Base-by-base conservation (phyloP, 306 rosid genomes). In the Cucurbita ficifolia region DNA sequence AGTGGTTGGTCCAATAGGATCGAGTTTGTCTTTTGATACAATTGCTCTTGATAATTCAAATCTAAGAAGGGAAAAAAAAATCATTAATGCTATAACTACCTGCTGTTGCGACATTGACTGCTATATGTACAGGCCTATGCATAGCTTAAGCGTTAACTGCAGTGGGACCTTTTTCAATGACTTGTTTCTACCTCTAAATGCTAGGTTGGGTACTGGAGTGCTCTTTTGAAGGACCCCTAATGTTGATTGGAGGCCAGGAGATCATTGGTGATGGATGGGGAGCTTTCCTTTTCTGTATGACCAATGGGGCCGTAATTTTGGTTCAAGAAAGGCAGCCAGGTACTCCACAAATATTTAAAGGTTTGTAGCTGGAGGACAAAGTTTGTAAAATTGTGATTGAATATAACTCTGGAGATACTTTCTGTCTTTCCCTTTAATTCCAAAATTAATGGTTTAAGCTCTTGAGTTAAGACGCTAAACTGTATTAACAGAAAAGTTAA, bases 1-100 rank as follows among this genome's bases (percentile, higher is more conserved):
- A 70, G 59, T 70, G 55, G 74, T 70, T 48, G 74, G 74, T 70
- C 58, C 55, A 70, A 70, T 70, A 70, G 59, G 59, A 50, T 33
- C 59, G 16, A 49, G 5, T 49, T 46, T 68, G 40, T 13, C 59
- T 29, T 70, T 70, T 70, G 74, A 29, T 29, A 29, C 74, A 70
- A 50, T 33, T 48, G 74, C 5, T 49, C 50, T 50, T 50, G 59
- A 51, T 29, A 49, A 70, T 69, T 48, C 43, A 24, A 69, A 69
- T 16, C 21, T 22, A 22, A 48, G 29, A 68, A 0, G 43, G 56
- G 21, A 4, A 24, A 24, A 24, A 24, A 40, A 21, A 24, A 24
- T 48, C 55, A 45, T 69, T 21, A 70, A 70, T 49, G 59, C 10
- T 70, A 49, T 70, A 35, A 70, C 74, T 50, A 50, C 74, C 29